phyloP scores from a whole-genome alignment of 306 rosid species.

The Corylus americana region DNA sequence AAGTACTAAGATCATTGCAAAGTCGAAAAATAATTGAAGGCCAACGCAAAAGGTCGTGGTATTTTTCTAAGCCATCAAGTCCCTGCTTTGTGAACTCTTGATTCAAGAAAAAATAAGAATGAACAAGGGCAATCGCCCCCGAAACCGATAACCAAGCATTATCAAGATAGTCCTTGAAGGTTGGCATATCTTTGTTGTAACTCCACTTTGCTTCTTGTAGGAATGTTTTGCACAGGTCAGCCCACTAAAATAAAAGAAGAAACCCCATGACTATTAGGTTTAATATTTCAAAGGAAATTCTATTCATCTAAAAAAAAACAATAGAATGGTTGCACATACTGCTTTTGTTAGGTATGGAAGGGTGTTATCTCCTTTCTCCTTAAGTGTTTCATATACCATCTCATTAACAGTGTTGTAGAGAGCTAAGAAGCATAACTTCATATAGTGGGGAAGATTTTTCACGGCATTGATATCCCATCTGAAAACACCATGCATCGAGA shows the following conservation, averaged over 20 bases:
- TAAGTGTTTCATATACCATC: constrained; percentile 41
- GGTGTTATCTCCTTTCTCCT: constrained; percentile 35
- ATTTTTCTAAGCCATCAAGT: constrained; percentile 31
- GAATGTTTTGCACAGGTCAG: constrained; percentile 54
- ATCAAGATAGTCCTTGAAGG: constrained; percentile 43
- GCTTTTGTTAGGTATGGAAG: constrained; percentile 53
- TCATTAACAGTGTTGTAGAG: constrained; percentile 66
- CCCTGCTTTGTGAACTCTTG: constrained; percentile 35
- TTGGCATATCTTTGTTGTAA: constrained; percentile 33
- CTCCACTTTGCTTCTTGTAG: constrained; percentile 54
- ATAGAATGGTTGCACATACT: background rate
- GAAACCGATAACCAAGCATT: constrained; percentile 54
- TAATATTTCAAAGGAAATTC: too few relatives aligned
- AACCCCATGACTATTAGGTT: background rate
- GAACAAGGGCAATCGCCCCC: constrained; percentile 34
- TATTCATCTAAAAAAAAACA: background rate
- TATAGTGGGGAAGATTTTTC: constrained; percentile 43
- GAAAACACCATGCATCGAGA: background rate
- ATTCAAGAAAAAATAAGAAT: constrained; percentile 42
- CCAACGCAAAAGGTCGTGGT: constrained; percentile 30
- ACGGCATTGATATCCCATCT: constrained; percentile 57
- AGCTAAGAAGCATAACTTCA: constrained; percentile 63
- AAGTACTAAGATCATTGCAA: constrained; percentile 39
- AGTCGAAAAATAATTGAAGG: constrained; percentile 58
- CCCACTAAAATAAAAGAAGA: constrained; percentile 38